Evolutionary conservation across 2,329 filamentous ascomycete species (phyloP).

Genomic region (Mycosphaerelloides madeirae): DNA sequence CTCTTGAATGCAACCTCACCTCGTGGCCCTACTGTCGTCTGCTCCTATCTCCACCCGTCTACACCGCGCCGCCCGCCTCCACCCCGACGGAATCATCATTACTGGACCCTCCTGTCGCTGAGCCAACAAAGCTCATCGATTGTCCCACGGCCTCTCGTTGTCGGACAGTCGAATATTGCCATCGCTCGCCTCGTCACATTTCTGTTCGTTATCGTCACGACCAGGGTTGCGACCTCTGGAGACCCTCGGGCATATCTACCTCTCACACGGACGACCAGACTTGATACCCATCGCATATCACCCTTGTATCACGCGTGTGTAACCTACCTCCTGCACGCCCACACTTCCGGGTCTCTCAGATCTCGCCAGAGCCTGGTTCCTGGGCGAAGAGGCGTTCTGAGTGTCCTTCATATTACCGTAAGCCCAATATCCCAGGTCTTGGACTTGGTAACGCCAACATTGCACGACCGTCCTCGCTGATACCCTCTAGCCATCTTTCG

Average conservation of each 20-base stretch:
- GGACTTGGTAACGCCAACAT: conserved; percentile 34
- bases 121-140: too few species aligned
- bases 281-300: conserved; percentile 22
- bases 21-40: conserved; percentile 12
- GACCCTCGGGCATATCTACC: conserved; percentile 30
- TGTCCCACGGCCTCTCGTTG: too few species aligned
- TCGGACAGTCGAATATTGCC: too few species aligned
- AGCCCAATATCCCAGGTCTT: conserved; percentile 36
- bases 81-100: conserved; percentile 2
- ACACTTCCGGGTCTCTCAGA: conserved; percentile 40
- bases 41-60: background rate
- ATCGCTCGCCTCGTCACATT: too few species aligned
- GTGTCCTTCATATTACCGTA: conserved; percentile 29
- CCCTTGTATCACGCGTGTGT: conserved; percentile 33
- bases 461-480: conserved; percentile 34
- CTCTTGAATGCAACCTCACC: conserved; percentile 23
- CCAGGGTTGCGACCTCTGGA: conserved; percentile 32
- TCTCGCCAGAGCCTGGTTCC: conserved; percentile 31
- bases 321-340: conserved; percentile 46
- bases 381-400: conserved; percentile 35
- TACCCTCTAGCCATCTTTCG: conserved; percentile 42
- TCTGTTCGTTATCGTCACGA: background rate
- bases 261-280: conserved; percentile 10
- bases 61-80: conserved; percentile 2
- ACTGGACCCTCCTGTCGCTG: too few species aligned